Conservation (phyloP, 2,329 filamentous ascomycete genomes). For the Nemania serpens region DNA sequence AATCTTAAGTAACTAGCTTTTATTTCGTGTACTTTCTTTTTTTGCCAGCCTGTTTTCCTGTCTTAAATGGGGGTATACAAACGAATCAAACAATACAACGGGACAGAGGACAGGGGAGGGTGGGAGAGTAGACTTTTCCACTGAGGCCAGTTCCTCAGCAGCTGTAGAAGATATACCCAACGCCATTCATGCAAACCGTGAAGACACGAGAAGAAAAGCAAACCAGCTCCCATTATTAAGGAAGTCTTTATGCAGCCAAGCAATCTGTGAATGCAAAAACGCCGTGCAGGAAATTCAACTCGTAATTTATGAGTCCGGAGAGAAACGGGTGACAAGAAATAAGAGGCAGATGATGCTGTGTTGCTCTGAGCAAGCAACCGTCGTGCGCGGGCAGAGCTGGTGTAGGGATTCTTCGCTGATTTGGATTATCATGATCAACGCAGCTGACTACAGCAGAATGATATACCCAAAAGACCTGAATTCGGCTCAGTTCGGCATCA, state of each 20-base stretch:
- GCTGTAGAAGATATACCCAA: slow-evolving; percentile 24
- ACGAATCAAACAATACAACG: slow-evolving; percentile 17
- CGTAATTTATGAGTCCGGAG: slow-evolving; percentile 19
- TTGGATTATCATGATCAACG: not conserved
- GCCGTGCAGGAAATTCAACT: slow-evolving; percentile 18
- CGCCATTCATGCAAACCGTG: slow-evolving; percentile 29
- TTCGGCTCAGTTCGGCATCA: slow-evolving; percentile 47
- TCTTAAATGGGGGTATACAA: slow-evolving; percentile 27
- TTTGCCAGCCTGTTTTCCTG: slow-evolving; percentile 21
- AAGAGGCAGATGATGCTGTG: not conserved
- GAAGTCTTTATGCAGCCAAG: slow-evolving; percentile 22
- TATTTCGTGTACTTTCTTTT: not conserved
- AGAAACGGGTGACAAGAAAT: slow-evolving; percentile 1
- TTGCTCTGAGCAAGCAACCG: too few species aligned
- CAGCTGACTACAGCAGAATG: not conserved
- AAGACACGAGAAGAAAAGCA: slow-evolving; percentile 11
- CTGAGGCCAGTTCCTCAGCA: slow-evolving; percentile 1
- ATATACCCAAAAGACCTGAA: not conserved
- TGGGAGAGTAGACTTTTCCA: not conserved
- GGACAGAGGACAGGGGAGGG: not conserved
- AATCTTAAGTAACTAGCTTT: slow-evolving; percentile 1
- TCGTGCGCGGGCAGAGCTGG: not conserved
- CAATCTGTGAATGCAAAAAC: slow-evolving; percentile 28
- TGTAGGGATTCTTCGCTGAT: not conserved
- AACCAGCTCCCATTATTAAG: slow-evolving; percentile 6